Conservation (phyloP, 495 filamentous ascomycete genomes). For the Delitschia confertaspora region DNA sequence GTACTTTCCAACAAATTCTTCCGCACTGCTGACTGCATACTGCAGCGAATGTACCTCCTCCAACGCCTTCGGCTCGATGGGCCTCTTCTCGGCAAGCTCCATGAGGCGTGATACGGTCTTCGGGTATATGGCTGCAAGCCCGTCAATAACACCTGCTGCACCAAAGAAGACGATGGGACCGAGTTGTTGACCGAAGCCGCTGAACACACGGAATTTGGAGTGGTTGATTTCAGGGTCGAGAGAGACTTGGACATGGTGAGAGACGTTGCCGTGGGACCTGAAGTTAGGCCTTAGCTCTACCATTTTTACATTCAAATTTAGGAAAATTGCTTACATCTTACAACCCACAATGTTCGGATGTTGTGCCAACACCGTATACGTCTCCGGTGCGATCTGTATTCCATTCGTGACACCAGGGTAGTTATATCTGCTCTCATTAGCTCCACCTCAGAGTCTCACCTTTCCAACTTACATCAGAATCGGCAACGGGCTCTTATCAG, state of each 20-base stretch:
- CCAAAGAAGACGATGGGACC: slow-evolving; percentile 53
- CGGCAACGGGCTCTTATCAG: slow-evolving; percentile 45
- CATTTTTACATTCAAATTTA: not conserved
- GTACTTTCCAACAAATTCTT: slow-evolving; percentile 46
- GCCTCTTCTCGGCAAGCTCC: slow-evolving; percentile 37
- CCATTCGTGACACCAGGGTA: slow-evolving; percentile 67
- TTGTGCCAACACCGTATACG: slow-evolving; percentile 35
- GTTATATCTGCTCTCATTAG: slow-evolving; percentile 44
- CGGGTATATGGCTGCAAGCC: slow-evolving; percentile 60
- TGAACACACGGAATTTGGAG: slow-evolving; percentile 54
- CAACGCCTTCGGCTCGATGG: slow-evolving; percentile 36
- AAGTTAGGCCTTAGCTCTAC: not conserved
- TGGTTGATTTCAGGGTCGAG: slow-evolving; percentile 46
- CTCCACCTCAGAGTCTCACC: not conserved
- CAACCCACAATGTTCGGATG: slow-evolving; percentile 50
- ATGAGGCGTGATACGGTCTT: slow-evolving; percentile 47
- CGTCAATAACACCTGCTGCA: slow-evolving; percentile 55
- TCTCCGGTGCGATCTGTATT: slow-evolving; percentile 49
- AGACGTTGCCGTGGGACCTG: slow-evolving; percentile 57
- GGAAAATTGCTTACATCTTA: slow-evolving; percentile 39
- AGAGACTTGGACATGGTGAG: slow-evolving; percentile 48
- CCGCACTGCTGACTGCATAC: slow-evolving; percentile 43
- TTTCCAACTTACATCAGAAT: slow-evolving; percentile 41
- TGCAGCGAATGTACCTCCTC: slow-evolving; percentile 50
- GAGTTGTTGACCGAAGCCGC: slow-evolving; percentile 63